Evolutionary conservation across 2,329 filamentous ascomycete species (phyloP).

Genomic region (Penicillium freii): DNA sequence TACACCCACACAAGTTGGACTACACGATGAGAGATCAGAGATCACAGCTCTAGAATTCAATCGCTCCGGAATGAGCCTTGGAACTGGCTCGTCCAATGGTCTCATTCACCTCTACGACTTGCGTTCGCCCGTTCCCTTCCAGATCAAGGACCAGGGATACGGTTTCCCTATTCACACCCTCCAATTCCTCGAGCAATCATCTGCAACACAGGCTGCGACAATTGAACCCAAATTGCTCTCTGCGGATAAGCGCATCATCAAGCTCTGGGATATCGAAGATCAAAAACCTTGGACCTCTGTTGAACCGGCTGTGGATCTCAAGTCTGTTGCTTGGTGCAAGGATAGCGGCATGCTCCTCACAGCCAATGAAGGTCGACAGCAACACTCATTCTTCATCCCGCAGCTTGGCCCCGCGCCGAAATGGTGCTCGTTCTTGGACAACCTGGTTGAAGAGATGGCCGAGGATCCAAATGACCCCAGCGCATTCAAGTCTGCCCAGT

Average conservation of each 20-base stretch:
- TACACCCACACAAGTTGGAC: constrained; percentile 47
- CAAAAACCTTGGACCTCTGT: constrained; percentile 93
- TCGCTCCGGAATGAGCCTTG: constrained; percentile 77
- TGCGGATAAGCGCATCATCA: constrained; percentile 92
- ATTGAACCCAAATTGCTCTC: constrained; percentile 75
- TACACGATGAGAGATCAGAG: constrained; percentile 51
- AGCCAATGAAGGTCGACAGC: constrained; percentile 92
- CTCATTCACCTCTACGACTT: constrained; percentile 90
- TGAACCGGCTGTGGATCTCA: constrained; percentile 91
- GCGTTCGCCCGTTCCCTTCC: constrained; percentile 76
- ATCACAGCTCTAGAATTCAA: constrained; percentile 88
- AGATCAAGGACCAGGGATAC: constrained; percentile 95
- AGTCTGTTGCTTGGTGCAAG: constrained; percentile 88
- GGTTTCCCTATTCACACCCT: constrained; percentile 89
- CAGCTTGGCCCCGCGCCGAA: constrained; percentile 88
- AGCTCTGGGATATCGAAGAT: constrained; percentile 83
- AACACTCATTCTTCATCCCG: constrained; percentile 93
- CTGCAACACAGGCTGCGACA: constrained; percentile 67
- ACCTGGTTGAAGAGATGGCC: constrained; percentile 97
- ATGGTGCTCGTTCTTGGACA: constrained; percentile 97
- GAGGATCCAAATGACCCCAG: constrained; percentile 69
- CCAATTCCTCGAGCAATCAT: constrained; percentile 63
- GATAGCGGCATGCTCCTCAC: constrained; percentile 93
- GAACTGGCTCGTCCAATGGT: constrained; percentile 82
- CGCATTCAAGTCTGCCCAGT: constrained; percentile 44